Base-by-base conservation (phyloP, 306 rosid species). In the Abrus pulchellus region DNA sequence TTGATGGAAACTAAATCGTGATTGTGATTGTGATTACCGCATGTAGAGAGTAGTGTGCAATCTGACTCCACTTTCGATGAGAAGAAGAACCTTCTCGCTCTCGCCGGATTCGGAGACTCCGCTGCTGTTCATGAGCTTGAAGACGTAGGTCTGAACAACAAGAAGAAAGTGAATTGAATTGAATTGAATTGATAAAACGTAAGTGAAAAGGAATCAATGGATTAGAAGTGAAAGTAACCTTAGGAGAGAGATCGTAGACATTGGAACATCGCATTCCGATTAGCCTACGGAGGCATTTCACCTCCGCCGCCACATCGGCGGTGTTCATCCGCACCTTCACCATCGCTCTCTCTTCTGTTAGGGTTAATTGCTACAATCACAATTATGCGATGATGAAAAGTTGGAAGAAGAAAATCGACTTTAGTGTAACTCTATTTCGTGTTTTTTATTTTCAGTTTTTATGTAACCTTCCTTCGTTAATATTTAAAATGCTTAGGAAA, bases 241-340 rank as follows among this genome's bases (percentile, higher is more conserved):
- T 95, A 59, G 99, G 97, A 50, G 97, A 84, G 80, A 95, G 91
- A 88, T 95, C 98, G 83, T 95, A 95, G 85, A 95, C 92, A 57
- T 95, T 95, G 82, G 99, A 86, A 80, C 99, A 95, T 43, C 98
- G 99, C 99, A 93, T 95, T 77, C 99, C 99, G 76, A 95, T 95
- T 20, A 95, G 83, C 28, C 86, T 79, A 0, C 96, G 90, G 55
- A 95, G 80, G 85, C 98, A 95, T 79, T 93, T 91, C 33, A 95
- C 98, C 91, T 93, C 99, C 5, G 98, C 98, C 59, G 99, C 99
- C 76, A 95, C 99, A 76, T 95, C 99, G 83, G 99, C 99, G 38
- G 99, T 95, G 97, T 93, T 93, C 99, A 95, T 95, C 28, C 99
- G 96, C 47, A 93, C 94, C 92, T 95, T 95, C 97, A 95, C 99